Base-by-base conservation (phyloP, 371 early-diverging fungal genomes). In the Mucor irregularis region DNA sequence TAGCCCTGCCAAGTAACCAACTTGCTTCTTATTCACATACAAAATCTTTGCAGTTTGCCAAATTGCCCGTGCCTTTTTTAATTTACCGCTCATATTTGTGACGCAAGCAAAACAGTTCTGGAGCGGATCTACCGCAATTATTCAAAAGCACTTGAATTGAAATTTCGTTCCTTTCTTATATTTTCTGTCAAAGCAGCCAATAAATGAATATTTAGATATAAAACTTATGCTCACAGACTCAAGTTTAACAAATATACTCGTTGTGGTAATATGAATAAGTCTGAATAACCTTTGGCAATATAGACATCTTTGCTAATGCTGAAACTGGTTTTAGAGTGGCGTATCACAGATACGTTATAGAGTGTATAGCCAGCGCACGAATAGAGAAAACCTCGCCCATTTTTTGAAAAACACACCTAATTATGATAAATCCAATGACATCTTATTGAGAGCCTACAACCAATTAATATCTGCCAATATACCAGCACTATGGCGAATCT, bases 161-260 rank as follows among this genome's bases (percentile, higher is more conserved):
- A n/a, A 10, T 44, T 44, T 26, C 26, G 24, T 25, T 25, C 25
- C 14, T 43, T 44, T 26, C 6, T 44, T 30, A 30, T 34, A 29
- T 47, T 30, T 14, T 29, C 42, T 42, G 42, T 42, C 42, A 42
- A 25, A 42, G 24, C 42, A 42, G 42, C 24, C 19, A 29, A 25
- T 61, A 58, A 49, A 64, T 59, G 60, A 45, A 46, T 22, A 30
- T 51, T 51, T 64, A 33, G 43, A 33, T 8, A 34, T 39, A 43
- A 53, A 44, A 44, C 50, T 59, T 31, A 78, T 78, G 78, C 69
- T 78, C 37, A 63, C 73, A 42, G 73, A 78, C 63, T 69, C 78
- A 29, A 78, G 74, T 60, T 70, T 78, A 60, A 74, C 78, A 24
- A 78, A 78, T 53, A 74, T 78, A 61, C 65, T 72, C 55, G 66